Conservation (phyloP, 345 rosid species). For the Litchi chinensis region DNA sequence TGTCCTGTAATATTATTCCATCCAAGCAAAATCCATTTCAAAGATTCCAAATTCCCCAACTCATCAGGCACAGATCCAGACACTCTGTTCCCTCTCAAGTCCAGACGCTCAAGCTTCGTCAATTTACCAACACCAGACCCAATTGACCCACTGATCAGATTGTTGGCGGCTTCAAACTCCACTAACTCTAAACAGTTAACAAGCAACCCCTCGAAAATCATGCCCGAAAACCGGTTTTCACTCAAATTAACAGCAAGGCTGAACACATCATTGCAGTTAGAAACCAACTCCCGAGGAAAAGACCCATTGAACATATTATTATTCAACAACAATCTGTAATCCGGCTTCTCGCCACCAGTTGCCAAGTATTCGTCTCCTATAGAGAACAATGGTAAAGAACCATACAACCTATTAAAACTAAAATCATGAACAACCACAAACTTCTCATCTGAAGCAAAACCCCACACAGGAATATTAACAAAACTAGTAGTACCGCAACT, state of each 20-base stretch:
- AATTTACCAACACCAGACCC: slow-evolving; percentile 42
- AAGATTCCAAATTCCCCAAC: slow-evolving; percentile 41
- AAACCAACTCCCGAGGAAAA: slow-evolving; percentile 35
- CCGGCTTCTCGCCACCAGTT: slow-evolving; percentile 13
- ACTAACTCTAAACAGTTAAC: slow-evolving; percentile 36
- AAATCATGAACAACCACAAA: slow-evolving; percentile 52
- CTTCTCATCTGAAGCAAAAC: slow-evolving; percentile 20
- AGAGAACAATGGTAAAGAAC: slow-evolving; percentile 48
- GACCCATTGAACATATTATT: slow-evolving; percentile 52
- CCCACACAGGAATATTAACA: slow-evolving; percentile 37
- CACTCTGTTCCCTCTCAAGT: slow-evolving; percentile 50
- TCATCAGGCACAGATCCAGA: slow-evolving; percentile 49
- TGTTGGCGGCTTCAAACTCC: slow-evolving; percentile 57
- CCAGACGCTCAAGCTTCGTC: slow-evolving; percentile 44
- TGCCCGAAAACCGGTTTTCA: slow-evolving; percentile 45
- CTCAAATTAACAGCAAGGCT: slow-evolving; percentile 57
- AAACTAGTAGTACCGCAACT: slow-evolving; percentile 32
- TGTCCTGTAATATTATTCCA: slow-evolving; percentile 52
- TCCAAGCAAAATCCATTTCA: slow-evolving; percentile 48
- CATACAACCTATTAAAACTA: slow-evolving; percentile 55
- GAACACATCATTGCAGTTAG: slow-evolving; percentile 38
- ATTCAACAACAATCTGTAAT: slow-evolving; percentile 53
- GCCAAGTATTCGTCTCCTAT: slow-evolving; percentile 41
- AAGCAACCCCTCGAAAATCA: slow-evolving; percentile 27
- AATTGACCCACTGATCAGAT: slow-evolving; percentile 50